A percentile compares a stretch with the other conserved stretches of the same genome.
phyloP scores from a whole-genome alignment of 768 basidiomycete genomes.

The Suillus luteus region DNA sequence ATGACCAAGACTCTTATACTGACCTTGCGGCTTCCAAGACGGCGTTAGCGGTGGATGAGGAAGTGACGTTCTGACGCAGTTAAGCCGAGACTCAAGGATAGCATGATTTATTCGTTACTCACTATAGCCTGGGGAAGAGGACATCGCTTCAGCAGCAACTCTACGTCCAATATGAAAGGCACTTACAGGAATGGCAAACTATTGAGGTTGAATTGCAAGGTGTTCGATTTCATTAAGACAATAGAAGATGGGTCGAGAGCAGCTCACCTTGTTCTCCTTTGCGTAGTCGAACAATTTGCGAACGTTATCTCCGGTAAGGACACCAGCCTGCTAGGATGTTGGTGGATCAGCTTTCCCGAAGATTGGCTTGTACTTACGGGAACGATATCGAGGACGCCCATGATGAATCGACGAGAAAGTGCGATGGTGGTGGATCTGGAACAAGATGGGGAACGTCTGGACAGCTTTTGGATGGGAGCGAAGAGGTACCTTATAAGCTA shows the following conservation, averaged over 20 bases:
- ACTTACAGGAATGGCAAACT: slow-evolving; percentile 86
- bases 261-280: slow-evolving; percentile 77
- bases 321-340: slow-evolving; percentile 67
- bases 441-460: slow-evolving; percentile 5
- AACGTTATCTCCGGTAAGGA: slow-evolving; percentile 93
- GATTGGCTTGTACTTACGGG: slow-evolving; percentile 54
- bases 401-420: slow-evolving; percentile 28
- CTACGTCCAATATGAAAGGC: background rate
- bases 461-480: slow-evolving; percentile 6
- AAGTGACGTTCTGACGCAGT: slow-evolving; percentile 82
- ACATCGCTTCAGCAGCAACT: background rate
- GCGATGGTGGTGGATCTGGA: slow-evolving; percentile 4
- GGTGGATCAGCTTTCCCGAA: slow-evolving; percentile 9
- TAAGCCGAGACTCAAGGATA: background rate
- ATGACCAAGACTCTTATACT: slow-evolving; percentile 11
- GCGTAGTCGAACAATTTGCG: slow-evolving; percentile 96
- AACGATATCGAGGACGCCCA: slow-evolving; percentile 85
- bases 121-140: slow-evolving; percentile 64
- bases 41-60: slow-evolving; percentile 93
- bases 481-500: slow-evolving; percentile 11
- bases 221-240: slow-evolving; percentile 12
- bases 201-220: slow-evolving; percentile 29
- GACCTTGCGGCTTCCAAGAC: slow-evolving; percentile 94
- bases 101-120: slow-evolving; percentile 34
- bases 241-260: slow-evolving; percentile 8